phyloP scores from a whole-genome alignment of 2,329 filamentous ascomycete species.

The Fusarium sp. region DNA sequence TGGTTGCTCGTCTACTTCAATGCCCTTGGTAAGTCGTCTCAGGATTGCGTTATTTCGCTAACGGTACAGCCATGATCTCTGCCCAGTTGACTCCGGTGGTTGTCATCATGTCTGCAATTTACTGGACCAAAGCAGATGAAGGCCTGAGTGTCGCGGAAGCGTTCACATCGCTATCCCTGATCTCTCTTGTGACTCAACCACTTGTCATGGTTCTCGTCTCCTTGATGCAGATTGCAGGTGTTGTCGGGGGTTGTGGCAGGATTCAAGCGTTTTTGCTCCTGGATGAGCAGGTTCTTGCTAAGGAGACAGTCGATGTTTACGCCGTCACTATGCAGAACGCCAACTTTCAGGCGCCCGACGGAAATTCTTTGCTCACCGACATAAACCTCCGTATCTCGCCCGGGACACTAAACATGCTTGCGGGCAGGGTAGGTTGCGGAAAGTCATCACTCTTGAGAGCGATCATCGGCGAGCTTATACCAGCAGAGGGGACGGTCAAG shows the following conservation, averaged over 20 bases:
- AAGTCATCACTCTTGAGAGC: constrained; percentile 54
- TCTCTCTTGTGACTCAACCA: constrained; percentile 47
- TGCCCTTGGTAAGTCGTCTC: constrained; percentile 39
- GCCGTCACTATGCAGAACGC: constrained; percentile 12
- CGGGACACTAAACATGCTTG: constrained; percentile 48
- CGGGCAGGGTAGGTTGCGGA: constrained; percentile 56
- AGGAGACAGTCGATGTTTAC: background rate
- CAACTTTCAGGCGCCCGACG: constrained; percentile 28
- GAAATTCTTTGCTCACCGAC: constrained; percentile 32
- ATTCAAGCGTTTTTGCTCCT: constrained; percentile 48
- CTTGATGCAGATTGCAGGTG: constrained; percentile 47
- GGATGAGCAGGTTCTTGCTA: constrained; percentile 23
- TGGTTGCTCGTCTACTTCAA: constrained; percentile 48
- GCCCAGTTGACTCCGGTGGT: constrained; percentile 45
- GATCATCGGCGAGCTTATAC: constrained; percentile 50
- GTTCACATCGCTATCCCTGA: constrained; percentile 51
- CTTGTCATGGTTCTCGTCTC: constrained; percentile 47
- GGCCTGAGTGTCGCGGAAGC: constrained; percentile 47
- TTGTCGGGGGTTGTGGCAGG: constrained; percentile 46
- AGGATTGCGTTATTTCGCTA: background rate
- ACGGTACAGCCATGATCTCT: constrained; percentile 38
- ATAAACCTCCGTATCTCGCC: constrained; percentile 36
- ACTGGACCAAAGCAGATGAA: constrained; percentile 43
- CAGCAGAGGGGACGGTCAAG: constrained; percentile 41
- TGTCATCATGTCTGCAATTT: constrained; percentile 49